Base-by-base conservation (phyloP, 2,329 filamentous ascomycete species). In the Fusarium temperatum region DNA sequence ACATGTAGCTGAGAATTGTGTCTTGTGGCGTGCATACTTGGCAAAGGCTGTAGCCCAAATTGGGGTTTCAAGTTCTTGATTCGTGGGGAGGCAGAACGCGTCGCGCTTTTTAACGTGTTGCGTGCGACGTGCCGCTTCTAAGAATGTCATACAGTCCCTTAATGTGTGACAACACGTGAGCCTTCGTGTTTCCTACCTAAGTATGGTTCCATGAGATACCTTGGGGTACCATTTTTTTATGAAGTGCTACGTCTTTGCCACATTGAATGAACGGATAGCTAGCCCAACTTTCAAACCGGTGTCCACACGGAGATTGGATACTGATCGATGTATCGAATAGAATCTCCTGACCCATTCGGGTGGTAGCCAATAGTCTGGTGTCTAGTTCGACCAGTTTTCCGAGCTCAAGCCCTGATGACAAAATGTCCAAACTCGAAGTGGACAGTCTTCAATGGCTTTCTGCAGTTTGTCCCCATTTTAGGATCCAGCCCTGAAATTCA, bases 401-500 rank as follows among this genome's bases (percentile, higher is more conserved):
- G 28, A 47, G 30, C 42, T 30, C 48, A 30, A 45, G 47, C 32
- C 42, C 48, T 56, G 45, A 69, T 50, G 50, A 66, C 30, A 73
- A 32, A 51, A 51, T 48, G 57, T 47, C 55, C 57, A 65, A 35
- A 59, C 55, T 56, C 32, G 47, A 58, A 50, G 55, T 60, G 53
- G 44, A 48, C 54, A 67, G 55, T 38, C 48, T 68, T 68, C 53
- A 75, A 75, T 68, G 55, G 59, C 58, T 61, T 63, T 66, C 66
- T 70, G 56, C 47, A 60, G 51, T 44, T 60, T 17, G 65, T 66
- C 74, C 51, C 74, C 74, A 75, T 76, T 76, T 80, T 82, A 79
- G 80, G 80, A 79, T 81, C 75, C 78, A 82, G 80, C 80, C 80
- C 81, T 82, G 76, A 75, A 70, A 71, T 65, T 69, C 59, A 35